Percentiles rank a stretch among this genome's conserved stretches.
Conservation (phyloP, 2,329 filamentous ascomycete species). For the Sarocladium kiliense region DNA sequence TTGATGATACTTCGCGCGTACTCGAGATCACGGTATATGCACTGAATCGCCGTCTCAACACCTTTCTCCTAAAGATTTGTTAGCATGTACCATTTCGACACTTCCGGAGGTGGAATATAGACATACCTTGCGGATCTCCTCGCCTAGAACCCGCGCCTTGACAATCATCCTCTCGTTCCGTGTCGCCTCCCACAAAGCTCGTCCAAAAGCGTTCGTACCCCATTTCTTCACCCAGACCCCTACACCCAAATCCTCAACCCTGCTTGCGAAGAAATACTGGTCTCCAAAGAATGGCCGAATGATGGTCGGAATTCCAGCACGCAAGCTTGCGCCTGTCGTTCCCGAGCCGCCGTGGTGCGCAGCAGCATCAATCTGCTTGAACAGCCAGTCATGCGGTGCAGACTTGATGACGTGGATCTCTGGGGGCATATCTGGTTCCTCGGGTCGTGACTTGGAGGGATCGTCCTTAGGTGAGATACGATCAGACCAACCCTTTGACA, state of each 20-base stretch:
- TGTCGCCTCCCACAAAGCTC: slow-evolving; percentile 86
- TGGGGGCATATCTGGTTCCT: slow-evolving; percentile 62
- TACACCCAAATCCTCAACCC: slow-evolving; percentile 90
- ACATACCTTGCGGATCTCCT: slow-evolving; percentile 79
- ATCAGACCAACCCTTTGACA: slow-evolving; percentile 97
- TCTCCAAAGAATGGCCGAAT: slow-evolving; percentile 97
- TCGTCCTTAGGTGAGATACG: slow-evolving; percentile 40
- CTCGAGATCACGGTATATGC: slow-evolving; percentile 90
- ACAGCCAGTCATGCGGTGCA: slow-evolving; percentile 95
- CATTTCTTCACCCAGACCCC: slow-evolving; percentile 85
- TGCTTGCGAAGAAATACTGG: slow-evolving; percentile 89
- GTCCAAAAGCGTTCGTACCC: slow-evolving; percentile 78
- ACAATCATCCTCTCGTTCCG: slow-evolving; percentile 87
- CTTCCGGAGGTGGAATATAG: no score
- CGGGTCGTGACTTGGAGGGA: slow-evolving; percentile 43
- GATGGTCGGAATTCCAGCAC: slow-evolving; percentile 88
- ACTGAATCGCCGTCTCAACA: slow-evolving; percentile 84
- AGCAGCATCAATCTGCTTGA: slow-evolving; percentile 86
- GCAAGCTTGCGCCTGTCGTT: slow-evolving; percentile 87
- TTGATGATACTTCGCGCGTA: slow-evolving; percentile 84
- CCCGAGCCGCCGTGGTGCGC: slow-evolving; percentile 93
- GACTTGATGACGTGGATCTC: slow-evolving; percentile 86
- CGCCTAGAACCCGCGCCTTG: slow-evolving; percentile 76
- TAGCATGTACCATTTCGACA: no score
- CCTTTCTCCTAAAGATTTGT: slow-evolving; percentile 67